Conservation (phyloP, 257 asterid genomes). For the Buddleja alternifolia region DNA sequence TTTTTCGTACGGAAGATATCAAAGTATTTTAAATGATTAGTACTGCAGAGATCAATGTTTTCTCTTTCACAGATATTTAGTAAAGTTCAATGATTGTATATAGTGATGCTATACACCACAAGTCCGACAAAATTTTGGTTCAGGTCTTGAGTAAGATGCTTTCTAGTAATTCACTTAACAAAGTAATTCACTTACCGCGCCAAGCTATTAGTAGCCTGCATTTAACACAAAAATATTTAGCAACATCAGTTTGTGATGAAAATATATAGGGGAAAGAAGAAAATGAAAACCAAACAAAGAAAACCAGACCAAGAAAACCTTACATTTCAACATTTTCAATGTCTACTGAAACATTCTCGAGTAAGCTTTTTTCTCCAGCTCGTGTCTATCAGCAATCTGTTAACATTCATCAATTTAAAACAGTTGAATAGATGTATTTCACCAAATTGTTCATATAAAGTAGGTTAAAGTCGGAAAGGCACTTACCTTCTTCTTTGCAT, state of each 20-base stretch:
- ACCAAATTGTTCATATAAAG: slow-evolving; percentile 26
- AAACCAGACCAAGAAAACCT: slow-evolving; percentile 24
- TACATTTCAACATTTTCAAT: slow-evolving; percentile 26
- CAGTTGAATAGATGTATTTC: slow-evolving; percentile 9
- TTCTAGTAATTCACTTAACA: slow-evolving; percentile 15
- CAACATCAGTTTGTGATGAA: slow-evolving; percentile 18
- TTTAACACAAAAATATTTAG: slow-evolving; percentile 5
- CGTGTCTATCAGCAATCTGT: slow-evolving; percentile 71
- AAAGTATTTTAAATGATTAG: slow-evolving; percentile 38
- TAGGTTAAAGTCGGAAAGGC: slow-evolving; percentile 26
- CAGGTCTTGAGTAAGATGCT: background rate
- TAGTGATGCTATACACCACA: slow-evolving; percentile 23
- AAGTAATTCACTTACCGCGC: slow-evolving; percentile 4
- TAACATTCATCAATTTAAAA: slow-evolving; percentile 24
- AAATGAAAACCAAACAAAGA: slow-evolving; percentile 13
- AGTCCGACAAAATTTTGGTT: slow-evolving; percentile 33
- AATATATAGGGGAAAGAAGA: slow-evolving; percentile 9
- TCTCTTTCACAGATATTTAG: slow-evolving; percentile 18
- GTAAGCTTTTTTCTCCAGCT: slow-evolving; percentile 60
- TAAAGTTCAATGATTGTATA: slow-evolving; percentile 9
- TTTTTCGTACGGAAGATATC: slow-evolving; percentile 38
- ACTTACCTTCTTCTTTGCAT: slow-evolving; percentile 69
- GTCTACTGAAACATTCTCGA: slow-evolving; percentile 68
- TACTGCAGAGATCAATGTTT: slow-evolving; percentile 6
- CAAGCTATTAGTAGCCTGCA: slow-evolving; percentile 35